phyloP scores from a whole-genome alignment of 2,329 filamentous ascomycete species.

The Fusarium sp. region DNA sequence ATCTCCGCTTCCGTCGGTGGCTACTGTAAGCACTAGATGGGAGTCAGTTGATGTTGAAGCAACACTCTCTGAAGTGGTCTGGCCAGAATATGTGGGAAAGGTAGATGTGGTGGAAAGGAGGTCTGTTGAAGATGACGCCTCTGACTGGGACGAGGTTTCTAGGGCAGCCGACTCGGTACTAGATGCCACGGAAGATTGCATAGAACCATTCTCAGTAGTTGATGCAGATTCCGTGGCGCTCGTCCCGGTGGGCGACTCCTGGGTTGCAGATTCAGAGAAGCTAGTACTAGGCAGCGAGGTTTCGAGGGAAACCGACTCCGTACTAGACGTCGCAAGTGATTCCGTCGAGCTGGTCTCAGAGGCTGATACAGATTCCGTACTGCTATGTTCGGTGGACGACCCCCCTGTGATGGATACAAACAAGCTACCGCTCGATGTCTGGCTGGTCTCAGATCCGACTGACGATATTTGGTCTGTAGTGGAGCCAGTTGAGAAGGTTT shows the following conservation, averaged over 20 bases:
- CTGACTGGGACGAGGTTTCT: background rate
- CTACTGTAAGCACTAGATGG: conserved; percentile 58
- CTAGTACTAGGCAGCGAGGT: too few relatives aligned
- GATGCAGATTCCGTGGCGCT: background rate
- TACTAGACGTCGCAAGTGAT: too few relatives aligned
- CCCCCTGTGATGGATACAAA: too few relatives aligned
- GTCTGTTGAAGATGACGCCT: conserved; percentile 15
- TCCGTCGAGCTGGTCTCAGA: too few relatives aligned
- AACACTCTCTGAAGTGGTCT: conserved; percentile 27
- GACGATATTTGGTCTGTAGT: background rate
- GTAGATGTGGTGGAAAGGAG: conserved; percentile 23
- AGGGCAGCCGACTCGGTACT: background rate
- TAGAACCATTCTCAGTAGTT: background rate
- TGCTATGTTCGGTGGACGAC: too few relatives aligned
- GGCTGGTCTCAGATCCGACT: background rate
- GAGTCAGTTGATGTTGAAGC: conserved; percentile 38
- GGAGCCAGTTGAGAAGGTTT: background rate
- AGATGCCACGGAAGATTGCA: background rate
- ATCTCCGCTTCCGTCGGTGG: conserved; percentile 60
- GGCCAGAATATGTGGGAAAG: conserved; percentile 18
- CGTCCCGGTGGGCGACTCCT: background rate
- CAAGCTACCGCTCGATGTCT: too few relatives aligned
- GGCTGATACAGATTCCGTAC: too few relatives aligned
- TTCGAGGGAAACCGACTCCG: too few relatives aligned
- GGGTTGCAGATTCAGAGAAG: background rate